A percentile compares a stretch with the other conserved stretches of the same genome.
Evolutionary conservation across 306 rosid species (phyloP).

Genomic region (Dryas drummondii): DNA sequence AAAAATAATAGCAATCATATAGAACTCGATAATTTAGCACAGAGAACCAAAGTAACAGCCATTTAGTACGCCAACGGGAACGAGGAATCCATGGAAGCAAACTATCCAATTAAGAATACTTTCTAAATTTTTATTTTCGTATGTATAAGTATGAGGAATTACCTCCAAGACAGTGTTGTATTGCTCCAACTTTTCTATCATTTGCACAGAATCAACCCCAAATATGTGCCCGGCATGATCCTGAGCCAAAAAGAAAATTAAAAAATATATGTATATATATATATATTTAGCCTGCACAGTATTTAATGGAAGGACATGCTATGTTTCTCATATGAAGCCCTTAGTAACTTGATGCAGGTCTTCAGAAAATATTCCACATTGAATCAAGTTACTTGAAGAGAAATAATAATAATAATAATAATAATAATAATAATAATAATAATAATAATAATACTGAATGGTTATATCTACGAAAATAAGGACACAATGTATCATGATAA

Average conservation of each 20-base stretch:
- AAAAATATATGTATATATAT: too few relatives aligned
- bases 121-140: neutral
- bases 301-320: neutral
- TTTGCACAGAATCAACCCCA: constrained; percentile 85
- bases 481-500: neutral
- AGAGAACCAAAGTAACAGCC: neutral
- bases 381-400: neutral
- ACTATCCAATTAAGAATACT: neutral
- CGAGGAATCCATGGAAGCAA: neutral
- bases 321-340: neutral
- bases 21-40: neutral
- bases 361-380: neutral
- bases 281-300: neutral
- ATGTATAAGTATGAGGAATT: constrained; percentile 20
- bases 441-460: neutral
- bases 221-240: constrained; percentile 99
- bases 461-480: too few relatives aligned
- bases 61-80: constrained; percentile 18
- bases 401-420: neutral
- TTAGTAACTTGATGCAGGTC: neutral
- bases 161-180: constrained; percentile 78
- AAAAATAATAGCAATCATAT: neutral
- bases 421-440: neutral
- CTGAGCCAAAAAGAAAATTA: constrained; percentile 38
- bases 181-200: constrained; percentile 90